Evolutionary conservation across 176 grass and related monocot species (phyloP).

Genomic region (Lolium multiflorum): DNA sequence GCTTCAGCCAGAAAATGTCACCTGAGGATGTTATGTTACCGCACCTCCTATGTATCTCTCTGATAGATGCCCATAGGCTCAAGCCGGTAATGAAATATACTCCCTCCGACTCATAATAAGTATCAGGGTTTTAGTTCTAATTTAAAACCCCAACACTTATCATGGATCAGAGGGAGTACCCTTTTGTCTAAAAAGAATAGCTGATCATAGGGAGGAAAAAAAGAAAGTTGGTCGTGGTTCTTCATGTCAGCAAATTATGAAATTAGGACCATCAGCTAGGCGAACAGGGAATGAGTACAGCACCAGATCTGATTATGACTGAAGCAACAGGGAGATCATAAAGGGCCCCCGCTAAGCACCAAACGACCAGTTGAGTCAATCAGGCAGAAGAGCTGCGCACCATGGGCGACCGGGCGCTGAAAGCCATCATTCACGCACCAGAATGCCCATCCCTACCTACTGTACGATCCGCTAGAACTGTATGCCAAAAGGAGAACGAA

Average conservation of each 20-base stretch:
- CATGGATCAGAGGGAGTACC: too few relatives aligned
- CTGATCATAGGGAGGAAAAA: too few relatives aligned
- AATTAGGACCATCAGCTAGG: conserved; percentile 29
- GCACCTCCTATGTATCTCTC: neutral
- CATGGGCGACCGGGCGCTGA: neutral
- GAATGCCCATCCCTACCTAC: conserved; percentile 36
- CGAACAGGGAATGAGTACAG: conserved; percentile 29
- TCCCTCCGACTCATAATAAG: too few relatives aligned
- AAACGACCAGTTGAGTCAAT: conserved; percentile 19
- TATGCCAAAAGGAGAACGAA: conserved; percentile 24
- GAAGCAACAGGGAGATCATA: conserved; percentile 49
- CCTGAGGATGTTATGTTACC: neutral
- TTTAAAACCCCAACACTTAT: too few relatives aligned
- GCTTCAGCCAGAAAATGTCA: neutral
- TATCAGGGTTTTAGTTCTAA: too few relatives aligned
- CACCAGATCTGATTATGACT: conserved; percentile 47
- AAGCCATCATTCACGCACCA: conserved; percentile 39
- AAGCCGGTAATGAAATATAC: too few relatives aligned
- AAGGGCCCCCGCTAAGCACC: conserved; percentile 35
- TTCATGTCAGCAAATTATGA: conserved; percentile 27
- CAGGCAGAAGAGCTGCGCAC: conserved; percentile 8
- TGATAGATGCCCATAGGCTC: too few relatives aligned
- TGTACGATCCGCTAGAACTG: conserved; percentile 37
- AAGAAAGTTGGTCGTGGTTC: neutral
- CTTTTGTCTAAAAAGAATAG: too few relatives aligned